Evolutionary conservation across 192 early-diverging fungal genomes (phyloP).

Genomic region (Linnemannia schmuckeri): DNA sequence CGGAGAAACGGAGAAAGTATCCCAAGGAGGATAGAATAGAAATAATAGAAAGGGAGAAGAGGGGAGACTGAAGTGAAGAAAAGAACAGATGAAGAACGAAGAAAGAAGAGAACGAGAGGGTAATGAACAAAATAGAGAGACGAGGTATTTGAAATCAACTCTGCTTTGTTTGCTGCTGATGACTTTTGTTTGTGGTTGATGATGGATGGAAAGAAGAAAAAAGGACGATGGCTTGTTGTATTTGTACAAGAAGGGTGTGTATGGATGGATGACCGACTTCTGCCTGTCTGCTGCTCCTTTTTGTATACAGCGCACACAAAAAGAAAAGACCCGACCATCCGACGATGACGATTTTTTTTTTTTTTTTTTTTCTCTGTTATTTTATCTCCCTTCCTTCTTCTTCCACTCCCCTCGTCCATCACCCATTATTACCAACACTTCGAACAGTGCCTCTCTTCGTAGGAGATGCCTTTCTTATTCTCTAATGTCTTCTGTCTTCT

Average conservation of each 20-base stretch:
- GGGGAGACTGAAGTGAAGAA: slow-evolving; percentile 8
- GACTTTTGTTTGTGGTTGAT: not conserved
- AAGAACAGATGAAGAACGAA: not conserved
- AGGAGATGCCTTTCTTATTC: too few relatives aligned
- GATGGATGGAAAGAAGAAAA: not conserved
- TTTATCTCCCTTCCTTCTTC: not conserved
- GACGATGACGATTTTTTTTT: not conserved
- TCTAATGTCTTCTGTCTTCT: not conserved
- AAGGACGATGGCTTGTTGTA: not conserved
- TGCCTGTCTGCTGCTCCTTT: not conserved
- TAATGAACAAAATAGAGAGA: not conserved
- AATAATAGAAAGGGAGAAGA: not conserved
- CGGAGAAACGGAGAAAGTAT: slow-evolving; percentile 17
- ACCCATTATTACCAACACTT: too few relatives aligned
- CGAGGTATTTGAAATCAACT: slow-evolving; percentile 8
- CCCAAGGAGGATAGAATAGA: slow-evolving; percentile 4
- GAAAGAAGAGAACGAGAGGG: too few relatives aligned
- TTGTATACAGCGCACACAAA: not conserved
- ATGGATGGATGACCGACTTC: too few relatives aligned
- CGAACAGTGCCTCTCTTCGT: too few relatives aligned
- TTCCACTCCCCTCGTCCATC: not conserved
- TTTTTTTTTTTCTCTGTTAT: not conserved
- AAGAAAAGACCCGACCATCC: not conserved
- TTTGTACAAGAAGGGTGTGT: not conserved
- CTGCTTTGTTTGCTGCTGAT: too few relatives aligned